Evolutionary conservation across 768 basidiomycete species (phyloP), one percentile per base, ranked within the genome.

Genomic region (Auricularia heimuer): DNA sequence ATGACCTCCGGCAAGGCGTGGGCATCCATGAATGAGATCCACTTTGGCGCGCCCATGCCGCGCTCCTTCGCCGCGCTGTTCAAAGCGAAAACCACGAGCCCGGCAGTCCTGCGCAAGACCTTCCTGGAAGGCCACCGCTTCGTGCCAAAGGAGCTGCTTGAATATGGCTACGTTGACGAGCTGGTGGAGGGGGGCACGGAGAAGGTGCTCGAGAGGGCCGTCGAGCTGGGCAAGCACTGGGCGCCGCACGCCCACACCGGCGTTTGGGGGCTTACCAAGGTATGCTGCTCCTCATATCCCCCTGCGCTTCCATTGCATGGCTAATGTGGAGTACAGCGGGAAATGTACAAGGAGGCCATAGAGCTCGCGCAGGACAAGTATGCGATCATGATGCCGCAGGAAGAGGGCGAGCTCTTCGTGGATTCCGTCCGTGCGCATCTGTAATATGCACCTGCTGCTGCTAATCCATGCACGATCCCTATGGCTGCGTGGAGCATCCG

Each of bases 1-100:
- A 94, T 95, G 87, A 90, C 85, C 14, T 87, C 90, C 68, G 93
- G 88, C 16, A 86, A 79, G 70, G 87, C 89, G 1, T 94, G 92
- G 89, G 75, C 91, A 62, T 91, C 87, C 73, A 96, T 97, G 94
- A 98, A 96, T 71, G 94, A 96, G 88, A 77, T 94, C 54, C 86
- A 88, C 71, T 94, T 95, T 69, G 92, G 91, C 62, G 91, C 92
- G 8, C 78, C 84, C 0, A 86, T 90, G 80, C 93, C 94, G 0
- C 77, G 83, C 60, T 87, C 87, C 0, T 85, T 95, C 69, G 77
- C 84, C 0, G 80, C 83, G 3, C 73, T 94, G 60, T 72, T 90
- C 33, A 78, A 79, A 7, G 82, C 83, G 33, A 94, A 92, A 69
- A 76, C 91, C 4, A 80, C 85, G 7, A 80, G 85, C 68, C 81